Conservation (phyloP, 495 filamentous ascomycete genomes). For the Aspergillus cavernicola region DNA sequence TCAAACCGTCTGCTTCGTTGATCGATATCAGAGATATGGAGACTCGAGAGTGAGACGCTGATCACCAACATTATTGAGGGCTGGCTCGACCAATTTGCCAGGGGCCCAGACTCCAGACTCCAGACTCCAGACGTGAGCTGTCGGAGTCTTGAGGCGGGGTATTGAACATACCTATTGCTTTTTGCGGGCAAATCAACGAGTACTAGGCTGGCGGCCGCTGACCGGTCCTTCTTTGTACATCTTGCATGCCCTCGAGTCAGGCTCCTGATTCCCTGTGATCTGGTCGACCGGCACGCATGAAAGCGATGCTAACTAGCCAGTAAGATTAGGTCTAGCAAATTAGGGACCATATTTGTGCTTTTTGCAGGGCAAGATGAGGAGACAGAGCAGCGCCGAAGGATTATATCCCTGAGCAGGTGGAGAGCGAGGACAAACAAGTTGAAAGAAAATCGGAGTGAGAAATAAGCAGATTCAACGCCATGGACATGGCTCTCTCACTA, state of each 20-base stretch:
- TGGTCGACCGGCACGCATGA: not conserved
- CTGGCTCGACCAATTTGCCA: too few relatives aligned
- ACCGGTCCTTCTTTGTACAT: too few relatives aligned
- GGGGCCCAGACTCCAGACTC: too few relatives aligned
- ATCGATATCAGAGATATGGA: not conserved
- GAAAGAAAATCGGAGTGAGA: not conserved
- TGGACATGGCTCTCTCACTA: not conserved
- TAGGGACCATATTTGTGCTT: not conserved
- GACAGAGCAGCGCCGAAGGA: not conserved
- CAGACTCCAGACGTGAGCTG: not conserved
- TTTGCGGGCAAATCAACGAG: not conserved
- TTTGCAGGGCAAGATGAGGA: not conserved
- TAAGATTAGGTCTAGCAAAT: not conserved
- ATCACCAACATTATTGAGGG: not conserved
- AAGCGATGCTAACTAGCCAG: not conserved
- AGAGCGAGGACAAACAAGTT: not conserved
- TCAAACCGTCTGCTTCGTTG: not conserved
- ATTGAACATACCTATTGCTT: not conserved
- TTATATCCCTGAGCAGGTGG: not conserved
- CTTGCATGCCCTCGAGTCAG: too few relatives aligned
- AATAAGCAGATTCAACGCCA: not conserved
- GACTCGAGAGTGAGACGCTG: not conserved
- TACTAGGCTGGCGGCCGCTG: too few relatives aligned
- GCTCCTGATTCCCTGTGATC: not conserved
- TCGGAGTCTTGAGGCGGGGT: not conserved